Evolutionary conservation across 805 yeast species (phyloP), one percentile per base, ranked within the genome.

Genomic region (Candida succiphila): DNA sequence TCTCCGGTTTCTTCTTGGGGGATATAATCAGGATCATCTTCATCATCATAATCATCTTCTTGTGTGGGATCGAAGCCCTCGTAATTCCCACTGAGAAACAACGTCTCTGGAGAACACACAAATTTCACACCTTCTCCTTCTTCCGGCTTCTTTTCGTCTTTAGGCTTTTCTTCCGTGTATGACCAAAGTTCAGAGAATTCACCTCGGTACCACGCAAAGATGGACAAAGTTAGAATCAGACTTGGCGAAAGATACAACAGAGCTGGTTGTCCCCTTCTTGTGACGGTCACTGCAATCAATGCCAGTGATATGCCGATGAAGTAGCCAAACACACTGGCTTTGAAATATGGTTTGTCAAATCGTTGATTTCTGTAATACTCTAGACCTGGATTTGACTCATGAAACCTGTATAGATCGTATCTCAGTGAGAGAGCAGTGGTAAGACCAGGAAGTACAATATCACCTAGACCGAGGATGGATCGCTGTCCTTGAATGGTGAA

Each of bases 401-500:
- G 65, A 46, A 57, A 56, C 29, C 44, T 56, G 49, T 47, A 63
- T 21, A 67, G 51, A 51, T 78, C 86, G 47, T 57, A 76, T 36
- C 78, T 60, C 25, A 73, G 55, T 44, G 76, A 69, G 27, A 76
- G 52, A 2, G 78, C 54, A 10, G 72, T 56, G 35, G 73, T 65
- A 14, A 61, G 34, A 0, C 79, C 80, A 1, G 87, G 85, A 12
- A 77, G 52, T 3, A 72, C 72, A 33, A 80, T 65, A 48, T 79
- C 87, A 5, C 86, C 86, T 5, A 78, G 54, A 1, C 86, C 87
- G 8, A 79, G 52, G 32, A 76, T 48, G 5, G 69, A 55, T 39
- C 58, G 51, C 20, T 46, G 35, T 12, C 29, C 35, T 4, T 38
- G 32, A 13, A 40, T 32, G 1, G 59, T 51, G 9, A 40, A 45